Conservation (phyloP, 257 asterid species). For the Solanum neorickii region DNA sequence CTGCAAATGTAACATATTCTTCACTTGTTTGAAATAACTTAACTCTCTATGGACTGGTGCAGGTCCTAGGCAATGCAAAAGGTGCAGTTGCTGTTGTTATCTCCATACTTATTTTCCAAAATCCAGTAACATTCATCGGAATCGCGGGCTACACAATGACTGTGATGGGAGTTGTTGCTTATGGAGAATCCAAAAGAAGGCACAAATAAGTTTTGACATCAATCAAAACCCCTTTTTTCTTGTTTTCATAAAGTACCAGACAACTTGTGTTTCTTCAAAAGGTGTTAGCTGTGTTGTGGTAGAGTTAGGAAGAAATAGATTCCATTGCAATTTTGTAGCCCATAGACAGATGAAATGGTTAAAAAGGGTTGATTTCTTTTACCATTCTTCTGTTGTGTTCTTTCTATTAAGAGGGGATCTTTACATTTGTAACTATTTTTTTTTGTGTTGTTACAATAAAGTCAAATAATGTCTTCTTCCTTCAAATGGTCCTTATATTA, state of each 20-base stretch:
- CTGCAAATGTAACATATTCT: background rate
- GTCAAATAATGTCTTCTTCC: background rate
- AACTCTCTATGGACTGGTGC: background rate
- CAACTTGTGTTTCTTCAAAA: background rate
- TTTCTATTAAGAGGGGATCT: background rate
- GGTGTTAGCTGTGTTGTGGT: background rate
- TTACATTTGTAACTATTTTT: background rate
- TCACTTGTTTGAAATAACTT: background rate
- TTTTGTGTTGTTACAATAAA: background rate
- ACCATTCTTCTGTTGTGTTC: background rate
- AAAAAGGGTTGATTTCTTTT: background rate
- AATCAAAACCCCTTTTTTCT: background rate
- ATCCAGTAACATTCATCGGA: constrained; percentile 22
- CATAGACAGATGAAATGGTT: background rate
- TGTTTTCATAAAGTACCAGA: background rate
- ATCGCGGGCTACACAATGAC: constrained; percentile 23
- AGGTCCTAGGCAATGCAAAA: constrained; percentile 31
- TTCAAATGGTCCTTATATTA: background rate
- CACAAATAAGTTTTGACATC: constrained; percentile 1
- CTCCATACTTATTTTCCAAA: constrained; percentile 20
- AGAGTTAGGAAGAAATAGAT: background rate
- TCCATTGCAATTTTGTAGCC: background rate
- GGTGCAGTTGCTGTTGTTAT: constrained; percentile 26
- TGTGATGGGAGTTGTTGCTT: constrained; percentile 19
- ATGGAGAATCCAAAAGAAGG: constrained; percentile 22